These are phyloP conservation scores for Effrenium voratum DNA, from an alignment of 73 alveolate species.

Conservation along the genomic window DNA sequence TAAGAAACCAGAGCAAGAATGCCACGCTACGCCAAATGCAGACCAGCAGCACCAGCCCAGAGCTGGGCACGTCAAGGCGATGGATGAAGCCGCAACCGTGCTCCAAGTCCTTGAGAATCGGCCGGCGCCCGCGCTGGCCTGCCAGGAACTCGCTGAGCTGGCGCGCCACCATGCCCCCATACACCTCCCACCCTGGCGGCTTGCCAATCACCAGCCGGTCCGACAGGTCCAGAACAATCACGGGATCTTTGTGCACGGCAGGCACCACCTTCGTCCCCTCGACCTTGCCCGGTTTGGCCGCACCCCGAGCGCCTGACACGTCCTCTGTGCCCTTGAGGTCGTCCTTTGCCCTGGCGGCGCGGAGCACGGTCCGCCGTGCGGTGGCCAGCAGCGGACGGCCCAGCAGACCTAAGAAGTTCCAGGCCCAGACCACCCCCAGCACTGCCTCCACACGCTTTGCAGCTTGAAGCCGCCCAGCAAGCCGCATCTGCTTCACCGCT, in stretches of 20 bases:
- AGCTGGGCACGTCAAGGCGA: slow-evolving; percentile 1
- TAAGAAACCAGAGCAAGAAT: too few species aligned
- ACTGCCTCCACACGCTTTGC: slow-evolving; percentile 38
- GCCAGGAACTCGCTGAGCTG: slow-evolving; percentile 54
- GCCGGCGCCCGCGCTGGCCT: slow-evolving; percentile 32
- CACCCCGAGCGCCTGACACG: neutral
- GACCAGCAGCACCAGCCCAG: neutral
- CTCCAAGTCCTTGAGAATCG: slow-evolving; percentile 22
- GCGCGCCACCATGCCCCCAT: slow-evolving; percentile 21
- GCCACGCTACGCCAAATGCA: too few species aligned
- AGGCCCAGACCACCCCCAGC: slow-evolving; percentile 89
- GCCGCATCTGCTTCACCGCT: slow-evolving; percentile 17
- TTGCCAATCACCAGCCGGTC: slow-evolving; percentile 41
- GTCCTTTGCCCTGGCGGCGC: slow-evolving; percentile 4
- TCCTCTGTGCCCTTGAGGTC: slow-evolving; percentile 24
- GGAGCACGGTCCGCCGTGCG: neutral
- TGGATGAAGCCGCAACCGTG: slow-evolving; percentile 75
- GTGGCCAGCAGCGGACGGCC: neutral
- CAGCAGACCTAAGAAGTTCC: slow-evolving; percentile 55
- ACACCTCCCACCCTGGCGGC: slow-evolving; percentile 93
- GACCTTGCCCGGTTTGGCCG: neutral
- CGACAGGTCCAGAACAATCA: slow-evolving; percentile 20
- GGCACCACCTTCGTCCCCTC: neutral
- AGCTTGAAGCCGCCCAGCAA: too few species aligned
- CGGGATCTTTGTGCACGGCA: slow-evolving; percentile 23